These are phyloP conservation scores for Rhododendron ovatum DNA, from an alignment of 148 eudicot genomes.

Conservation along the genomic window DNA sequence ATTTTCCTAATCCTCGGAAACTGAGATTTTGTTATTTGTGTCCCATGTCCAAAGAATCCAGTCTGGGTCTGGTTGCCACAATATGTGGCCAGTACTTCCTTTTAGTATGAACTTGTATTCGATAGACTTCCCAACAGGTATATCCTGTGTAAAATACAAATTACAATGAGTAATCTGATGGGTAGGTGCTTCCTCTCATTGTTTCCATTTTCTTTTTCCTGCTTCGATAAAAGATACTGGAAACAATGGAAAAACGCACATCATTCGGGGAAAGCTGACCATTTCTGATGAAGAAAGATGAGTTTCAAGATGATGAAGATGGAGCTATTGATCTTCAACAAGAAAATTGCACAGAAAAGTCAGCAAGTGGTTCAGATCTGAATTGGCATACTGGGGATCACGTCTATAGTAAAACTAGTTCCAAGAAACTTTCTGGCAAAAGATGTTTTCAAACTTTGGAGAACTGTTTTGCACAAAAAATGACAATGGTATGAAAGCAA, in stretches of 20 bases:
- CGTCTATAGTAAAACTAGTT: background rate
- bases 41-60: constrained; percentile 44
- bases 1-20: constrained; percentile 51
- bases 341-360: background rate
- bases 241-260: background rate
- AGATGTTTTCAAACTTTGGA: background rate
- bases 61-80: constrained; percentile 64
- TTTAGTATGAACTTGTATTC: constrained; percentile 50
- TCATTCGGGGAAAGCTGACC: background rate
- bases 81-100: constrained; percentile 21
- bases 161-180: background rate
- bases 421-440: background rate
- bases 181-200: background rate
- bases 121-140: constrained; percentile 43
- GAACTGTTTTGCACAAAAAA: background rate
- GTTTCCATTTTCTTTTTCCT: background rate
- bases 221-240: background rate
- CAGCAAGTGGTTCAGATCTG: background rate
- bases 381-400: background rate
- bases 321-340: background rate
- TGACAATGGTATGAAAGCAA: background rate
- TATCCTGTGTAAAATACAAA: constrained; percentile 32
- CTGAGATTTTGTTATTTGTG: constrained; percentile 31
- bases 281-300: background rate
- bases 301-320: background rate